Base-by-base conservation (phyloP, 306 rosid genomes). In the Lotus japonicus region DNA sequence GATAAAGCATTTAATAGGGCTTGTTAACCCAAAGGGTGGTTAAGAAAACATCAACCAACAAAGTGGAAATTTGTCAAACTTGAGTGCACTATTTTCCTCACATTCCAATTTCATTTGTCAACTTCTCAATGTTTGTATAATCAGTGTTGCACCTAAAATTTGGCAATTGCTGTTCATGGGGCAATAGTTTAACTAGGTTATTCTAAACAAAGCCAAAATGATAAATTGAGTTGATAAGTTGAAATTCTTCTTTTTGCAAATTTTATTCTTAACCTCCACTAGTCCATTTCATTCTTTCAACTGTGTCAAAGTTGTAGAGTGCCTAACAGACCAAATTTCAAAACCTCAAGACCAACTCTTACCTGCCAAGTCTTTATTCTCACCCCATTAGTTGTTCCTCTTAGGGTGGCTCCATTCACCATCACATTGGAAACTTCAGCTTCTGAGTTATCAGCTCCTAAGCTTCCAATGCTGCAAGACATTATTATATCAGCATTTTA, bases 331-430 rank as follows among this genome's bases (percentile, higher is more conserved):
- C 8, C 2, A 71, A 35, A 13, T 43, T 35, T 70, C 61, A 23
- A 21, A 52, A 11, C 26, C 33, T 64, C 15, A 80, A 56, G 70
- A 62, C 68, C 57, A 71, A 67, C 31, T 56, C 57, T 48, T 54
- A 88, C 97, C 91, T 92, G 97, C 94, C 95, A 92, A 43, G 97
- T 92, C 79, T 92, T 89, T 16, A 92, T 92, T 80, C 98, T 84
- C 11, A 89, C 79, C 61, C 97, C 97, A 85, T 92, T 92, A 7
- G 81, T 82, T 23, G 97, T 90, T 58, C 91, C 94, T 36, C 21
- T 63, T 15, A 92, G 38, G 42, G 21, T 77, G 3, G 86, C 96
- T 57, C 88, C 50, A 54, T 80, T 71, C 68, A 92, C 94, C 1
- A 74, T 8, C 72, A 92, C 92, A 68, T 92, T 75, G 10, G 84